Base-by-base conservation (phyloP, 495 filamentous ascomycete species). In the Annulohypoxylon stygium region DNA sequence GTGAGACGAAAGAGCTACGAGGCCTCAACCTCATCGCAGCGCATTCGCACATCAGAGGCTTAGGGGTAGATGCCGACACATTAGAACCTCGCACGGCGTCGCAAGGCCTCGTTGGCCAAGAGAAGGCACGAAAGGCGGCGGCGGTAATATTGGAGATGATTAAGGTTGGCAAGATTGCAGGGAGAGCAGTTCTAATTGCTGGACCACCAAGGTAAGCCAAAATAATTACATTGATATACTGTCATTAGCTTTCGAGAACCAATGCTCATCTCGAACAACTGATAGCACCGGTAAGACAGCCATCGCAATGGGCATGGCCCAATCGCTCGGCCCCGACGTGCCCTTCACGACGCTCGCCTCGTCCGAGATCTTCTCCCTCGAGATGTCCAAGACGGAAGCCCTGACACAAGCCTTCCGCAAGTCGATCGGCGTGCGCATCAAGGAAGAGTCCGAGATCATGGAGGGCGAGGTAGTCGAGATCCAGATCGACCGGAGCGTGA, bases 401-500 rank as follows among this genome's bases (percentile, higher is more conserved):
- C 88, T 99, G 47, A 97, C 94, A 47, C 97, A 99, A 79, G 97
- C 97, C 7, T 99, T 99, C 86, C 88, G 96, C 47, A 97, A 97
- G 78, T 97, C 93, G 34, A 98, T 99, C 69, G 97, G 94, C 60
- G 95, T 98, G 62, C 86, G 94, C 62, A 98, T 98, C 82, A 98
- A 97, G 80, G 95, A 98, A 77, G 95, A 98, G 83, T 97, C 94
- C 73, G 95, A 99, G 81, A 95, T 99, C 75, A 98, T 99, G 81
- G 95, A 98, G 84, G 96, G 96, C 69, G 96, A 99, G 81, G 97
- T 98, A 0, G 97, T 99, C 57, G 96, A 99, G 83, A 98, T 99
- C 70, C 97, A 98, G 81, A 98, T 98, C 73, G 96, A 99, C 81
- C 89, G 97, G 57, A 97, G 94, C 75, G 93, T 99, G 25, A 98